Base-by-base conservation (phyloP, 1,139 yeast genomes). In the Kodamaea arcana region DNA sequence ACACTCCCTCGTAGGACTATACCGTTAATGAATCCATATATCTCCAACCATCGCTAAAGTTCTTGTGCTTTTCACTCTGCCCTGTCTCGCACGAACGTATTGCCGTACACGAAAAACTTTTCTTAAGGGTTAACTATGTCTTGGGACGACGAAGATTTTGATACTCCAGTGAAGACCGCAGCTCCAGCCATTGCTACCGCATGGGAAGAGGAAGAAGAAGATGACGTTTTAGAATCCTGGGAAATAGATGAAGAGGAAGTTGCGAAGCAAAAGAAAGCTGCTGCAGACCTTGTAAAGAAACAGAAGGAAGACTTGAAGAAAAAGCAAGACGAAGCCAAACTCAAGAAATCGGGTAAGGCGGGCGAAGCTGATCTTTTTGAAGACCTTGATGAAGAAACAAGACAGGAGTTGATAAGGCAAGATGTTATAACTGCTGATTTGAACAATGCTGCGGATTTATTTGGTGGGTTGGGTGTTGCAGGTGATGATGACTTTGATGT, bases 91-190 rank as follows among this genome's bases (percentile, higher is more conserved):
- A 9, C 22, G 22, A 7, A 18, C 9, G 6, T 7, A 18, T 18
- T 18, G 9, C 22, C 6, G 22, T 18, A 18, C 28, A 12, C 15
- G 28, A 25, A 25, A 25, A 25, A 25, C 17, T 25, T 25, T 25
- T 25, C 11, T 9, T 13, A 25, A 25, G 9, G 17, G 14, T 12
- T 15, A 9, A 44, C 27, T 7, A 70, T 70, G 76, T 65, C 75
- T 50, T 70, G 75, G 75, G 97, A 90, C 72, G 95, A 84, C 76
- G 96, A 87, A 62, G 95, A 85, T 53, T 84, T 87, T 55, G 92
- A 83, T 41, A 79, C 81, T 42, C 80, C 88, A 33, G 64, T 80
- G 36, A 56, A 67, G 15, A 49, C 57, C 58, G 27, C 65, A 62
- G 28, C 17, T 13, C 17, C 28, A 22, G 36, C 43, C n/a, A 34